Conservation (phyloP, 2,329 filamentous ascomycete genomes). For the Fonsecaea nubica region DNA sequence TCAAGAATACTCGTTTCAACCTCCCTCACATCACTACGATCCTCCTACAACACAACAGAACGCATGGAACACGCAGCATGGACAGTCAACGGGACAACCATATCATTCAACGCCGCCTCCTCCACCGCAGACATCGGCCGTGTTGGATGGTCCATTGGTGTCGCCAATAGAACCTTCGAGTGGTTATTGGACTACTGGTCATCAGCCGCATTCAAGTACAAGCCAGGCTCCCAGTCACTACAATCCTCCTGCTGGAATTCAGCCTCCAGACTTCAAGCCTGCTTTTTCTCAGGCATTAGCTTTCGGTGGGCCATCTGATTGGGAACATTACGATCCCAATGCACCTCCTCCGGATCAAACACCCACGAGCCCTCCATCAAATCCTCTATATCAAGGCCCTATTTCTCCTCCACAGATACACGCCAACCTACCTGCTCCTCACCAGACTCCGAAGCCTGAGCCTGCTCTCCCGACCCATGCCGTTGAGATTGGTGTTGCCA, state of each 20-base stretch:
- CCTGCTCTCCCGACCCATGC: slow-evolving; percentile 15
- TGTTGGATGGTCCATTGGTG: slow-evolving; percentile 32
- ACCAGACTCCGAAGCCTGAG: slow-evolving; percentile 19
- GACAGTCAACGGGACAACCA: slow-evolving; percentile 20
- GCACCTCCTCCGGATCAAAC: slow-evolving; percentile 28
- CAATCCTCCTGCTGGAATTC: slow-evolving; percentile 32
- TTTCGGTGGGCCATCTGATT: slow-evolving; percentile 54
- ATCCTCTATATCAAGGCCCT: slow-evolving; percentile 11
- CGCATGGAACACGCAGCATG: slow-evolving; percentile 26
- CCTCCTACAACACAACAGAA: slow-evolving; percentile 40
- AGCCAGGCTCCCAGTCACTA: slow-evolving; percentile 24
- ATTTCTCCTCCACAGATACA: slow-evolving; percentile 13
- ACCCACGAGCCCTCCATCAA: slow-evolving; percentile 25
- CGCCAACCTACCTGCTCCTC: slow-evolving; percentile 1
- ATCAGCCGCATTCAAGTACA: slow-evolving; percentile 25
- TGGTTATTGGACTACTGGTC: slow-evolving; percentile 20
- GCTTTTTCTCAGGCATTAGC: slow-evolving; percentile 46
- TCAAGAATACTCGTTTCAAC: slow-evolving; percentile 44
- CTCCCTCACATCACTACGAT: slow-evolving; percentile 45
- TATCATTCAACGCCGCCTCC: slow-evolving; percentile 29
- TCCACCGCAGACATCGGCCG: slow-evolving; percentile 23
- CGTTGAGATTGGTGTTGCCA: slow-evolving; percentile 32
- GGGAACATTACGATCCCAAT: slow-evolving; percentile 49
- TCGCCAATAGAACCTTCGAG: slow-evolving; percentile 36
- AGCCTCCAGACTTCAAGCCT: slow-evolving; percentile 35